These are phyloP conservation scores for Neurospora sp. DNA, from an alignment of 495 filamentous ascomycete species.

Conservation along the genomic window DNA sequence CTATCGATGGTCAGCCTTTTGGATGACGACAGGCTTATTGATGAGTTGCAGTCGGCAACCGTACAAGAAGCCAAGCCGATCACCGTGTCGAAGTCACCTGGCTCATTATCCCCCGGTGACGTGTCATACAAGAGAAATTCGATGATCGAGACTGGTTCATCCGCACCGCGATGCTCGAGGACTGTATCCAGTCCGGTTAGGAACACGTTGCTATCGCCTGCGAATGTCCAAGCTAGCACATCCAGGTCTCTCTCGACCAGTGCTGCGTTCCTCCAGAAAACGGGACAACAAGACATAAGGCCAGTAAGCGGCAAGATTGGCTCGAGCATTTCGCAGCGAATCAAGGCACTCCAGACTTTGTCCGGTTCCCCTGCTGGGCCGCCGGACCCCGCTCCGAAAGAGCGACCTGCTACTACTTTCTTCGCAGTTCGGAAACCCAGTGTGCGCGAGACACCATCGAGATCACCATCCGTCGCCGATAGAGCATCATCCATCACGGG, in stretches of 20 bases:
- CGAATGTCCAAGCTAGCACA: constrained; percentile 26
- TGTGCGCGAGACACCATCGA: constrained; percentile 26
- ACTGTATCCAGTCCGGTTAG: constrained; percentile 41
- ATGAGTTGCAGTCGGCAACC: constrained; percentile 74
- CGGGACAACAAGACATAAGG: constrained; percentile 39
- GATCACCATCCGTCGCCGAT: constrained; percentile 37
- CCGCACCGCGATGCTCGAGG: constrained; percentile 17
- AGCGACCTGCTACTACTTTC: constrained; percentile 34
- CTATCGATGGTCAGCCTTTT: constrained; percentile 55
- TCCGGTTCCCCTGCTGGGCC: constrained; percentile 32
- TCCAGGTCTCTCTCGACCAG: constrained; percentile 38
- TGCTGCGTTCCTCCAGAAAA: constrained; percentile 34
- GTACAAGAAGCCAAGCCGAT: constrained; percentile 78
- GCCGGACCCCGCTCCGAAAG: constrained; percentile 14
- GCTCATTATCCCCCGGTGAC: neutral
- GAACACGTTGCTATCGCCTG: constrained; percentile 27
- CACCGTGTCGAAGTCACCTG: constrained; percentile 70
- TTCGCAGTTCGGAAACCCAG: constrained; percentile 42
- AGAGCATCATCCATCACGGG: constrained; percentile 27
- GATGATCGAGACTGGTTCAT: constrained; percentile 15
- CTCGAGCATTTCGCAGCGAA: constrained; percentile 78
- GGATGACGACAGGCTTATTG: constrained; percentile 82
- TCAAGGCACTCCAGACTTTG: constrained; percentile 76
- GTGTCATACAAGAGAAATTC: neutral
- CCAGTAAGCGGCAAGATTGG: constrained; percentile 75